phyloP scores from a whole-genome alignment of 768 basidiomycete genomes.

The Boletus coccyginus region DNA sequence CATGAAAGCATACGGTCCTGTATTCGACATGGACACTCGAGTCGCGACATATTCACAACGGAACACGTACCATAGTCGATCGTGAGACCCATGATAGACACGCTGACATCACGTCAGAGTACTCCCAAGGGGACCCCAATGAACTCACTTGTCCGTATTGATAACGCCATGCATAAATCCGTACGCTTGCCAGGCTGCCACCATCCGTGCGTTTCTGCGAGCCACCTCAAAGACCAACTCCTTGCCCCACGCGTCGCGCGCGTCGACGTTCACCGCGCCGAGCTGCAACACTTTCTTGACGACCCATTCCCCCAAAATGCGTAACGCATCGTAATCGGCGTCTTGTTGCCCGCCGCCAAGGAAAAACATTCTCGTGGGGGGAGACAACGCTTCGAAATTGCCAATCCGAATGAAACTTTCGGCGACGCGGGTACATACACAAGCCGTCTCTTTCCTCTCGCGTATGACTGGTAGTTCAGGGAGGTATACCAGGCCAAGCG shows the following conservation, averaged over 20 bases:
- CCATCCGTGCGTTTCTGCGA: constrained; percentile 85
- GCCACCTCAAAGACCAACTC: constrained; percentile 75
- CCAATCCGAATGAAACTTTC: constrained; percentile 93
- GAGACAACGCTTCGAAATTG: constrained; percentile 82
- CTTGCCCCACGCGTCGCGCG: constrained; percentile 65
- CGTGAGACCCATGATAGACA: constrained; percentile 71
- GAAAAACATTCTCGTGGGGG: constrained; percentile 59
- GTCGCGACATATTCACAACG: not conserved
- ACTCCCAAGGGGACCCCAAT: not conserved
- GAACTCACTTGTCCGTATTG: constrained; percentile 89
- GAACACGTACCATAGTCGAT: constrained; percentile 63
- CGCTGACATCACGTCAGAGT: constrained; percentile 38
- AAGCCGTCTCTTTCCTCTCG: constrained; percentile 70
- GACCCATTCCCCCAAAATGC: constrained; percentile 76
- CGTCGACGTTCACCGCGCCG: constrained; percentile 34
- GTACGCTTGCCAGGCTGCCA: constrained; percentile 93
- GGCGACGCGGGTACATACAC: constrained; percentile 76
- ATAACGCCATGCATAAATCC: constrained; percentile 97
- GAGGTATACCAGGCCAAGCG: constrained; percentile 74
- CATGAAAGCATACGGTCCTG: constrained; percentile 93
- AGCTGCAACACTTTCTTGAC: constrained; percentile 55
- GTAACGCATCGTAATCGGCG: constrained; percentile 70
- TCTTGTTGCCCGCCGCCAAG: constrained; percentile 77
- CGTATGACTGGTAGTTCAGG: constrained; percentile 72
- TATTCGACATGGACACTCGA: not conserved